Evolutionary conservation across 192 early-diverging fungal species (phyloP), one percentile per base, ranked within the genome.

Genomic region (Coemansia sp.): DNA sequence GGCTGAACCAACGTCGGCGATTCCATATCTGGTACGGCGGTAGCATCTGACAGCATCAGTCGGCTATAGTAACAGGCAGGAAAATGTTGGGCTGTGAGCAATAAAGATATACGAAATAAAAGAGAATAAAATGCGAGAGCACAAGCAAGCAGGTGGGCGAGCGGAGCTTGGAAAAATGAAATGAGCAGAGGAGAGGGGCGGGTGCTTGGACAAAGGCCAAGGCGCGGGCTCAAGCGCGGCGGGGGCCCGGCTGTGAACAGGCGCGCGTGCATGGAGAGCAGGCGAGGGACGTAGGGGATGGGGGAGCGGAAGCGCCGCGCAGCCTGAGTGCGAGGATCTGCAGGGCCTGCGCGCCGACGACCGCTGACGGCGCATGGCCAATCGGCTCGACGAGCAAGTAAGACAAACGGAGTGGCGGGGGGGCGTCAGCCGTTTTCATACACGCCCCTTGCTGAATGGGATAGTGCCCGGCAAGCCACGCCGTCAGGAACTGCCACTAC

Each of bases 401-500:
- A 10, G 55, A 58, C 55, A 58, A 58, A 31, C 55, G 29, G 27
- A 34, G 14, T 58, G 55, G 55, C 55, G 29, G 55, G 29, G 55
- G 19, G 55, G 55, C 55, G 55, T 58, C 55, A 58, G 55, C 55
- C 55, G 55, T 58, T 58, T 58, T 58, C 55, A 58, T 58, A 58
- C 55, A 58, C 29, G 55, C 55, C 55, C 55, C 55, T 58, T 58
- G 55, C 55, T 58, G 55, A 58, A 58, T 58, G 55, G 55, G 55
- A 58, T 58, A 58, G 55, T 58, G 55, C 55, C 55, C 55, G 55
- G 55, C 55, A 58, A 29, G 55, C 55, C 55, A 58, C 55, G 55
- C 55, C 46, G 46, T 21, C 46, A 48, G 46, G 46, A 48, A 31
- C 55, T 32, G 31, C 55, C 55, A 34, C 55, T 58, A 58, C 55